A percentile compares a stretch with the other conserved stretches of the same genome.
These are phyloP conservation scores for Blumeria graminis DNA, from an alignment of 2,329 filamentous ascomycete genomes.

Conservation along the genomic window DNA sequence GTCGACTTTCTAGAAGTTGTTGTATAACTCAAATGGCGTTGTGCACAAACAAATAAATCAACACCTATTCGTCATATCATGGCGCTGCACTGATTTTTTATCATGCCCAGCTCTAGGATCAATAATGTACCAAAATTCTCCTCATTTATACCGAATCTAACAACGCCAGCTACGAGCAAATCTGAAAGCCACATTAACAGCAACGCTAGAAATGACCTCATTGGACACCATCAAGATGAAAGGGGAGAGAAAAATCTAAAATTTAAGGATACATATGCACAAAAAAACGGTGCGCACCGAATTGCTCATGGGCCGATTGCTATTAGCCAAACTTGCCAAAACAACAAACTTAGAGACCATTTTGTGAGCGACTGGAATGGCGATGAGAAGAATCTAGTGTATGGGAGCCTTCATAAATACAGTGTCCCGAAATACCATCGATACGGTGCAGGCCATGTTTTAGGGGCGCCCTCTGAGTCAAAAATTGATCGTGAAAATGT, in stretches of 20 bases:
- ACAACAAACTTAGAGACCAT: slow-evolving; percentile 10
- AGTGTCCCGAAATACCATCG: slow-evolving; percentile 48
- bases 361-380: slow-evolving; percentile 51
- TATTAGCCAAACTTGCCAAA: not conserved
- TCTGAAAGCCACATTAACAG: not conserved
- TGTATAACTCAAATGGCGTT: too few species aligned
- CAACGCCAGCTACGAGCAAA: not conserved
- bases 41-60: too few species aligned
- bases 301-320: too few species aligned
- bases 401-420: slow-evolving; percentile 49
- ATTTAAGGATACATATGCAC: too few species aligned
- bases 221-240: too few species aligned
- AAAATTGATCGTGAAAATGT: slow-evolving; percentile 37
- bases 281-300: too few species aligned
- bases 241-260: too few species aligned
- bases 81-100: not conserved
- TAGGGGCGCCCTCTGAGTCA: slow-evolving; percentile 37
- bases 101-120: slow-evolving; percentile 7
- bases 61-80: too few species aligned
- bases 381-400: slow-evolving; percentile 50
- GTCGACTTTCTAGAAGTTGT: too few species aligned
- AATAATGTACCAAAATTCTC: slow-evolving; percentile 40
- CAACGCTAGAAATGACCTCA: not conserved
- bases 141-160: slow-evolving; percentile 38
- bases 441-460: slow-evolving; percentile 39